Base-by-base conservation (phyloP, 441 rosid species). In the Dalechampia spathulata region DNA sequence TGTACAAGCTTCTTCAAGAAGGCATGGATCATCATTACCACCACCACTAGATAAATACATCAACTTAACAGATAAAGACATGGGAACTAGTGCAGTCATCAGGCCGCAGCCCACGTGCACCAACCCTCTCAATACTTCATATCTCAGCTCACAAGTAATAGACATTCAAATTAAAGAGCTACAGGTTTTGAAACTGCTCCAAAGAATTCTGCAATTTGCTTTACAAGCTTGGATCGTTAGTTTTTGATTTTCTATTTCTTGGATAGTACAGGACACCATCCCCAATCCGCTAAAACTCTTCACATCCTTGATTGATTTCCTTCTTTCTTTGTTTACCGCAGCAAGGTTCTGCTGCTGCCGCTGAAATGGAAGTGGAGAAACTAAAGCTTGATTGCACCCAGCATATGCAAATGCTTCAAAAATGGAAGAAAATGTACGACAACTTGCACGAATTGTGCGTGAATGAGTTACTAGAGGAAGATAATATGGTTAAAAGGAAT, bases 311-410 rank as follows among this genome's bases (percentile, higher is more conserved):
- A 49, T 12, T 27, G 16, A 0, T 1, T 5, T 34, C 13, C n/a
- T 41, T 9, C 20, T 37, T 43, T 49, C 38, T 49, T 30, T 19
- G 14, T 66, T 41, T 61, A 57, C 79, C 76, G 92, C 71, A 62
- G 76, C 79, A 63, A 53, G 80, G 82, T 22, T 72, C 83, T 55
- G 64, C 77, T 42, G 82, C 83, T 41, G 83, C 90, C 23, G 71
- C 81, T 21, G 87, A 88, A 72, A 78, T 83, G 56, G 91, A 84
- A 73, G 61, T 74, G 64, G 91, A 75, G 69, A 81, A 76, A 68
- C 54, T 79, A 55, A 83, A 81, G 81, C 72, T 49, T 48, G 89
- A 81, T 50, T 38, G 59, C 45, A 54, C 63, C 36, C 76, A 61
- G 61, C 62, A 70, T 2, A 27, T 54, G 57, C 71, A 78, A 63